Percentiles rank a stretch among this genome's conserved stretches.
These are phyloP conservation scores for Claviceps sorghi DNA, from an alignment of 2,329 filamentous ascomycete species.

Conservation along the genomic window DNA sequence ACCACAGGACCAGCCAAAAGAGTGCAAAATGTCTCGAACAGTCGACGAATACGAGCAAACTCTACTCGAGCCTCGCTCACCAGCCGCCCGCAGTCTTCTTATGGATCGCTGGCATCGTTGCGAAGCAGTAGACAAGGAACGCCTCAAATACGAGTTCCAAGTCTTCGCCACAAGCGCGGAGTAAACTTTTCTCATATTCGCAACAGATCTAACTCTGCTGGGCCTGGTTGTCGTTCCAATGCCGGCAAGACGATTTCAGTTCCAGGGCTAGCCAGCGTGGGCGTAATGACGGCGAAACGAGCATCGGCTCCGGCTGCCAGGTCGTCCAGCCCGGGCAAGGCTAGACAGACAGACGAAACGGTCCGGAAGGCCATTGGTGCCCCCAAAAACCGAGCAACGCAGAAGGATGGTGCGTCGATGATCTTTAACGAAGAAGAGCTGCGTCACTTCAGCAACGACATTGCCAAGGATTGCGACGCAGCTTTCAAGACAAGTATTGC, in stretches of 20 bases:
- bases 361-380: slow-evolving; percentile 14
- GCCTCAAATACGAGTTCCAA: slow-evolving; percentile 26
- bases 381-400: slow-evolving; percentile 3
- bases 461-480: slow-evolving; percentile 82
- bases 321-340: slow-evolving; percentile 17
- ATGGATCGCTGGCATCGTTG: slow-evolving; percentile 35
- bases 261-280: slow-evolving; percentile 7
- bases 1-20: slow-evolving; percentile 16
- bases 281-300: slow-evolving; percentile 9
- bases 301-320: slow-evolving; percentile 10
- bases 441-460: slow-evolving; percentile 66
- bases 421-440: slow-evolving; percentile 61
- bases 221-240: slow-evolving; percentile 6
- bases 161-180: slow-evolving; percentile 33
- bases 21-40: slow-evolving; percentile 21
- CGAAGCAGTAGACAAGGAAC: slow-evolving; percentile 30
- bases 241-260: slow-evolving; percentile 9
- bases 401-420: slow-evolving; percentile 15
- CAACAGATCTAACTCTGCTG: slow-evolving; percentile 21
- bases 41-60: slow-evolving; percentile 16
- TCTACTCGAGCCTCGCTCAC: slow-evolving; percentile 16
- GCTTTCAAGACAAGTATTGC: slow-evolving; percentile 62
- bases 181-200: slow-evolving; percentile 40
- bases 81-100: slow-evolving; percentile 19
- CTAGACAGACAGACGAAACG: slow-evolving; percentile 11